Conservation (phyloP, 2,329 filamentous ascomycete genomes). For the Colletotrichum tofieldiae region DNA sequence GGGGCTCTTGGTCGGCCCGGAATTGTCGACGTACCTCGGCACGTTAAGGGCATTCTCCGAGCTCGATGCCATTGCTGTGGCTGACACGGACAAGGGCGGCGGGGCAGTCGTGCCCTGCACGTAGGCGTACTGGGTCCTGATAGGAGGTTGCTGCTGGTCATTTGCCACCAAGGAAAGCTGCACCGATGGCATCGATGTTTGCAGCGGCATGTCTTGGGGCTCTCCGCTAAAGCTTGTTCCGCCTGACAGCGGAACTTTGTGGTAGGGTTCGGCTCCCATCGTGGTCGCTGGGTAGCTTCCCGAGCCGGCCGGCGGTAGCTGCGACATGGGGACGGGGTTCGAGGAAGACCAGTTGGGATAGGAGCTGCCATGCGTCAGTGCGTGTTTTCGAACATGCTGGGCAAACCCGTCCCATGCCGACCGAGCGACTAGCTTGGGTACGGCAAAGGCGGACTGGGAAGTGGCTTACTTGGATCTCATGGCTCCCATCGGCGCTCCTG, state of each 20-base stretch:
- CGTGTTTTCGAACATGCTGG: slow-evolving; percentile 11
- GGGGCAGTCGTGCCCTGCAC: slow-evolving; percentile 66
- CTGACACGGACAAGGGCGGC: slow-evolving; percentile 63
- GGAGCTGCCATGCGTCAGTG: slow-evolving; percentile 58
- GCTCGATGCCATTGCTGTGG: slow-evolving; percentile 51
- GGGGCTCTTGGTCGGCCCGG: slow-evolving; percentile 70
- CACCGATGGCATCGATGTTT: slow-evolving; percentile 69
- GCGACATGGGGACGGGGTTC: slow-evolving; percentile 61
- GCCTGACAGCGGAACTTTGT: slow-evolving; percentile 68
- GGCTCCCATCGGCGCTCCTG: slow-evolving; percentile 65
- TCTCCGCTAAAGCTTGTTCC: slow-evolving; percentile 65
- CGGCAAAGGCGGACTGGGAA: slow-evolving; percentile 4
- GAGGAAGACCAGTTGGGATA: slow-evolving; percentile 71
- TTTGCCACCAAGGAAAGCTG: slow-evolving; percentile 65
- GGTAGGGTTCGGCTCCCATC: slow-evolving; percentile 67
- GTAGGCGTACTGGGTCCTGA: slow-evolving; percentile 71
- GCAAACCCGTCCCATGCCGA: background rate
- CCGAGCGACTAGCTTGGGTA: slow-evolving; percentile 12
- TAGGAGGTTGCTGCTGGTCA: slow-evolving; percentile 63
- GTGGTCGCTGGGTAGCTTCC: slow-evolving; percentile 66
- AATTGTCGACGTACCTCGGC: slow-evolving; percentile 72
- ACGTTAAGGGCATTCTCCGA: slow-evolving; percentile 66
- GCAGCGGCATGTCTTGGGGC: slow-evolving; percentile 68
- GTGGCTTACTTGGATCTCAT: slow-evolving; percentile 73
- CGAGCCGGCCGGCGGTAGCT: slow-evolving; percentile 64